phyloP scores from a whole-genome alignment of 2,329 filamentous ascomycete species.

The Ascochyta pisi region DNA sequence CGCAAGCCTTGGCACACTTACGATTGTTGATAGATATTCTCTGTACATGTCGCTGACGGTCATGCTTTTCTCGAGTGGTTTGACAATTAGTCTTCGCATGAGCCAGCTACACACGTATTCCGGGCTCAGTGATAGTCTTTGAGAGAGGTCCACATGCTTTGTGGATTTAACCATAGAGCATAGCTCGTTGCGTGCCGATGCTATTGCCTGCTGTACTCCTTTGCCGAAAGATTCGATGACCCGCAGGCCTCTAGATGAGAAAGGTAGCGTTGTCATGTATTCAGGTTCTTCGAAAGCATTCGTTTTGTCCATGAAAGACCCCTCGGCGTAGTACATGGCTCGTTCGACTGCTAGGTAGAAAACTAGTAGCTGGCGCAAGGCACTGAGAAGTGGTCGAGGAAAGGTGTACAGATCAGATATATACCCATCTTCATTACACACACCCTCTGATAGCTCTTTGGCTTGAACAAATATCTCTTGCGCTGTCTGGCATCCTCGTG shows the following conservation, averaged over 20 bases:
- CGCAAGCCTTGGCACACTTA: conserved; percentile 17
- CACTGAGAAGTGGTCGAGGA: conserved; percentile 29
- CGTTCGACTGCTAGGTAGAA: conserved; percentile 40
- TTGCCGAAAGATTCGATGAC: conserved; percentile 30
- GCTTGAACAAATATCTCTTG: conserved; percentile 20
- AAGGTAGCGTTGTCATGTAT: conserved; percentile 10
- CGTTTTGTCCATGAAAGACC: neutral
- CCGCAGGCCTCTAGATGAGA: conserved; percentile 19
- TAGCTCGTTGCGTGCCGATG: conserved; percentile 29
- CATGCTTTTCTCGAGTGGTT: conserved; percentile 36
- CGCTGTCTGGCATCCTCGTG: conserved; percentile 18
- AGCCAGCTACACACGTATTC: conserved; percentile 42
- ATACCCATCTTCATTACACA: conserved; percentile 31
- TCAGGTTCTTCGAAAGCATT: neutral
- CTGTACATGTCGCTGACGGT: conserved; percentile 41
- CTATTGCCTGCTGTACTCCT: conserved; percentile 20
- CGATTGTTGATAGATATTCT: conserved; percentile 40
- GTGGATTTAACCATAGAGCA: conserved; percentile 34
- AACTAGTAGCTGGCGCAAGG: conserved; percentile 30
- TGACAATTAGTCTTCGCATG: conserved; percentile 39
- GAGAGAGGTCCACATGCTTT: conserved; percentile 13
- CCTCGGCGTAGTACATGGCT: conserved; percentile 27
- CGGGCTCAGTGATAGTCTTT: conserved; percentile 34
- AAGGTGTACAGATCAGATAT: conserved; percentile 37
- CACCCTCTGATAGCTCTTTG: conserved; percentile 35